Base-by-base conservation (phyloP, 345 rosid species). In the Chamaenerion angustifolium region DNA sequence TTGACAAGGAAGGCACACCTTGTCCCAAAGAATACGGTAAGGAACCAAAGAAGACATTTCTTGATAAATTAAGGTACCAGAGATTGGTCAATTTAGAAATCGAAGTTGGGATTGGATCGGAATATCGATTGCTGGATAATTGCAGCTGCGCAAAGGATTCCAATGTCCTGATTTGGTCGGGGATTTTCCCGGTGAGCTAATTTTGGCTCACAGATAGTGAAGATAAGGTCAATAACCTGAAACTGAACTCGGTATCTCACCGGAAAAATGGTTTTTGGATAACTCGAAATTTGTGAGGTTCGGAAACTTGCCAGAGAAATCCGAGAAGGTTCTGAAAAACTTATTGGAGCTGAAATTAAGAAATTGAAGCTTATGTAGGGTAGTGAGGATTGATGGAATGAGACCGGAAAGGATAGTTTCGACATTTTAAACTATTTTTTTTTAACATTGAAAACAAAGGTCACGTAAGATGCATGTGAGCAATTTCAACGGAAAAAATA, bases 1-100 rank as follows among this genome's bases (percentile, higher is more conserved):
- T 73, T 40, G 80, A 43, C 17, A 90, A 69, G 51, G 95, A 76
- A 47, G 95, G 95, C 47, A 90, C 46, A 3, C 80, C 81, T 46
- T 58, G 68, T 51, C 57, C 52, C 46, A 56, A 66, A 67, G 80
- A 64, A 57, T 8, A 49, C 8, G 98, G 94, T 4, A 86, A 58
- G 60, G 88, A 88, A 50, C 67, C 79, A 3, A 83, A 64, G 65
- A 90, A 68, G 19, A 60, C 78, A 63, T 90, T 90, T 65, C 85
- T 71, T 0, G 98, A 90, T 48, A 90, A 67, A 56, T 86, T 86
- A 27, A 90, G 95, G 69, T 67, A 74, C 98, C 98, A 90, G 13
- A 90, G 92, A 21, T 71, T 79, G 51, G 71, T 83, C 57, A 86
- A 54, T 50, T 66, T 64, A 16, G 88, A 76, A 58, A 86, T 56